Base-by-base conservation (phyloP, 768 basidiomycete genomes). In the Roridomyces roridus region DNA sequence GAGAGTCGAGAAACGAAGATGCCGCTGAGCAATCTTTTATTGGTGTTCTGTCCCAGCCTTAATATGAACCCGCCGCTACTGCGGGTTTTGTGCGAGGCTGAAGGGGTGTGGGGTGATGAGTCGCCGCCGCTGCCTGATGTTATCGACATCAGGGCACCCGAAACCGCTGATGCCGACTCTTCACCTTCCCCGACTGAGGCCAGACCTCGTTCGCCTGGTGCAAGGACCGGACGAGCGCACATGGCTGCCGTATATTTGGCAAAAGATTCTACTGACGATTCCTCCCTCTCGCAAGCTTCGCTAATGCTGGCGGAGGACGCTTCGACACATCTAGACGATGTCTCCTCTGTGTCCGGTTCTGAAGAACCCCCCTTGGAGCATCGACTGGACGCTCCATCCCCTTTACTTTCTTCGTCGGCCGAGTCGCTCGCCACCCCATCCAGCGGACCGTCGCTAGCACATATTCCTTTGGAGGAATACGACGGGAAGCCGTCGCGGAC, bases 21-120 rank as follows among this genome's bases (percentile, higher is more conserved):
- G 95, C 92, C 94, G 3, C 72, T 97, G 62, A 89, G 89, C 70
- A 97, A 97, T 66, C 71, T 98, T 63, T 76, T 96, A 44, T 76
- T 96, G 29, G 89, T 96, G 46, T 87, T 98, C 68, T 94, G 91
- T 59, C 96, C 95, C 7, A 93, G 87, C 68, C 71, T 95, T 67
- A 86, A 82, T 67, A 88, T 95, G 85, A 90, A 77, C 54, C 90
- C 91, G 15, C 79, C 86, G 2, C 67, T 94, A 24, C 71, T 94
- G 63, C 81, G 88, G 59, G 81, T 87, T 26, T 70, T 94, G 3
- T 91, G 91, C 64, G 91, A 94, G 68, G 81, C 81, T 9, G 79
- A 85, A 51, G 80, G 72, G 20, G 83, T 92, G 39, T 94, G 92
- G 92, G 72, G 76, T 31, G 77, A 65, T 18, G 63, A 69, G 58